These are phyloP conservation scores for Fagus sylvatica DNA, from an alignment of 306 rosid species.

Conservation along the genomic window DNA sequence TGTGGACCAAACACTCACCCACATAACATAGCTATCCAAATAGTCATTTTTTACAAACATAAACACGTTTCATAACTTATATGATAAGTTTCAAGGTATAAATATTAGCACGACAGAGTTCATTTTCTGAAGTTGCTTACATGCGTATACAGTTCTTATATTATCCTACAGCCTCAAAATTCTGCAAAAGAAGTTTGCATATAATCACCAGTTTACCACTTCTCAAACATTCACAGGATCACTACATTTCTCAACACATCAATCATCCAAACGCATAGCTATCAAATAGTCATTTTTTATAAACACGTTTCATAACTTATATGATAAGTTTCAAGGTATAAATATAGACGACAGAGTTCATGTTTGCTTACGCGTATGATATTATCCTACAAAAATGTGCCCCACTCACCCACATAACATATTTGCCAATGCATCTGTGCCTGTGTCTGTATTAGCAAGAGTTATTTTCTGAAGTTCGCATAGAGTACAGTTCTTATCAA, in stretches of 20 bases:
- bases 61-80: neutral
- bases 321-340: neutral
- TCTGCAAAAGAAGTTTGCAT: constrained; percentile 35
- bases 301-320: neutral
- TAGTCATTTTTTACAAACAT: neutral
- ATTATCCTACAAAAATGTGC: too few relatives aligned
- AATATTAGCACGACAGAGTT: neutral
- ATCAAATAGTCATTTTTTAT: neutral
- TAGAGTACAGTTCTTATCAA: neutral
- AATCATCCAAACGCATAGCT: neutral
- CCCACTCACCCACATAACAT: neutral
- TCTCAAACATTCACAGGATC: neutral
- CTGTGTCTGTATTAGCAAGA: neutral
- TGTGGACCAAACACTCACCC: neutral
- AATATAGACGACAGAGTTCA: neutral
- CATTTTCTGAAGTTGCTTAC: neutral
- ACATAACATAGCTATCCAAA: neutral
- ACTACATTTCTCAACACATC: constrained; percentile 4
- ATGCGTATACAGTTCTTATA: neutral
- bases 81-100: neutral
- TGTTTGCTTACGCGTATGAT: neutral
- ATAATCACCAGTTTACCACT: neutral
- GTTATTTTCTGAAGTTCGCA: neutral
- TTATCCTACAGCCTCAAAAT: neutral
- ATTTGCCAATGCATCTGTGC: neutral